Percentiles rank a stretch among this genome's conserved stretches.
Evolutionary conservation across 106 monocot genomes (phyloP).

Genomic region (Triglochin maritima): DNA sequence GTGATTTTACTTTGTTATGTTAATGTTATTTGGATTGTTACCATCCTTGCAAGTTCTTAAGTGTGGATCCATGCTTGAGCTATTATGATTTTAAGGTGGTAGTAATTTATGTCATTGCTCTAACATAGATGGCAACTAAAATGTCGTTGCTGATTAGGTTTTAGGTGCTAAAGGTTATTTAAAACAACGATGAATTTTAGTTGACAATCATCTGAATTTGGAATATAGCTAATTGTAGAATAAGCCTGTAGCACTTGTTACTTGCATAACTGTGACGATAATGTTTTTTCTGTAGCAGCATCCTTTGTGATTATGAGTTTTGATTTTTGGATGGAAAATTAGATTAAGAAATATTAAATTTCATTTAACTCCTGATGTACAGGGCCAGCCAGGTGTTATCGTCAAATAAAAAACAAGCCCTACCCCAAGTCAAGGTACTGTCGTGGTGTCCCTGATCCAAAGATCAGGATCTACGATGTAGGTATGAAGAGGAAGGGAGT

Average conservation of each 20-base stretch:
- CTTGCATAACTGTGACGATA: background rate
- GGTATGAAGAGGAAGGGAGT: constrained; percentile 57
- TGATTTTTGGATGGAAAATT: background rate
- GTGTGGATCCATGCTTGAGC: no score
- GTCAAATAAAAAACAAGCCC: constrained; percentile 30
- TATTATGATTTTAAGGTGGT: no score
- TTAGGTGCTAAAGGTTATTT: no score
- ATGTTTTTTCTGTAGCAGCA: background rate
- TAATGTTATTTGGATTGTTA: no score
- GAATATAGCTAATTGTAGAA: background rate
- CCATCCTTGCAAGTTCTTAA: no score
- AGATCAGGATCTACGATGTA: constrained; percentile 52
- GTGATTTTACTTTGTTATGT: no score
- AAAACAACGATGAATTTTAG: no score
- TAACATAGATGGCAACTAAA: no score
- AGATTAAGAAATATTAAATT: background rate
- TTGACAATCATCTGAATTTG: no score
- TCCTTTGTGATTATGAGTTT: background rate
- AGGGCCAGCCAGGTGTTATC: constrained; percentile 17
- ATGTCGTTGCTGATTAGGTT: no score
- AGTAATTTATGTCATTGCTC: no score
- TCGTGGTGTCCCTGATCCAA: constrained; percentile 45
- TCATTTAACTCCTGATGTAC: background rate
- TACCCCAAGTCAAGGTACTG: constrained; percentile 46
- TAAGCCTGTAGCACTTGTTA: background rate